Conservation (phyloP, 2,329 filamentous ascomycete genomes). For the Ceratocystis ficicola region DNA sequence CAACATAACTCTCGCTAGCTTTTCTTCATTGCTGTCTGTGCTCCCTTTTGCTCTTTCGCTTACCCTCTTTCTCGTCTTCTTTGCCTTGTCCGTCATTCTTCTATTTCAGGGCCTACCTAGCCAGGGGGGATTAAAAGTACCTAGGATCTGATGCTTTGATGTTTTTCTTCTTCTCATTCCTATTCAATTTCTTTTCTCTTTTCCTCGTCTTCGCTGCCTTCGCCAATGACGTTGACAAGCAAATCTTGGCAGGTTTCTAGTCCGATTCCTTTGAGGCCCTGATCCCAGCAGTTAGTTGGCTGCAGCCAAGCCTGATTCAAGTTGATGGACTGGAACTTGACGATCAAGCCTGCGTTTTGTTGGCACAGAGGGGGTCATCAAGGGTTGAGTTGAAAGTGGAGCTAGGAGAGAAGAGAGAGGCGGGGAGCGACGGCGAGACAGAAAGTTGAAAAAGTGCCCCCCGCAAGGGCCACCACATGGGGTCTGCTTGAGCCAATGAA, state of each 20-base stretch:
- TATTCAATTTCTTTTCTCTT: neutral
- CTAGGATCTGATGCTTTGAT: conserved; percentile 11
- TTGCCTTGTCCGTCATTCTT: neutral
- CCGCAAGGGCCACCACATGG: conserved; percentile 2
- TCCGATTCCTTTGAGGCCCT: conserved; percentile 4
- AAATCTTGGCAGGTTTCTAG: neutral
- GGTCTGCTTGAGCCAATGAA: neutral
- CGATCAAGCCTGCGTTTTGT: neutral
- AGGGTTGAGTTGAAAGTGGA: neutral
- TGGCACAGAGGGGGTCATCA: neutral
- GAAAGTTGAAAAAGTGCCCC: neutral
- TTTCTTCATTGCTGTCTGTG: conserved; percentile 8
- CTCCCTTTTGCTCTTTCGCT: neutral
- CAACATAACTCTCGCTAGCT: conserved; percentile 7
- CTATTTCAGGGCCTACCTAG: conserved; percentile 2
- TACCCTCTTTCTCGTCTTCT: neutral
- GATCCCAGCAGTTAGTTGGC: neutral
- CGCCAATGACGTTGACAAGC: conserved; percentile 6
- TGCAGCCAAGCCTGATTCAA: neutral
- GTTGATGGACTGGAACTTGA: neutral
- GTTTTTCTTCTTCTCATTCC: neutral
- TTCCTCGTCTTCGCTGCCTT: neutral
- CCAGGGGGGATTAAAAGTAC: neutral
- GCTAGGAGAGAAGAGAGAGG: neutral
- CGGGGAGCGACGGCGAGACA: neutral